Percentiles rank a stretch among this genome's conserved stretches.
phyloP scores from a whole-genome alignment of 163 green algal species.

The Prototheca stagnorum region DNA sequence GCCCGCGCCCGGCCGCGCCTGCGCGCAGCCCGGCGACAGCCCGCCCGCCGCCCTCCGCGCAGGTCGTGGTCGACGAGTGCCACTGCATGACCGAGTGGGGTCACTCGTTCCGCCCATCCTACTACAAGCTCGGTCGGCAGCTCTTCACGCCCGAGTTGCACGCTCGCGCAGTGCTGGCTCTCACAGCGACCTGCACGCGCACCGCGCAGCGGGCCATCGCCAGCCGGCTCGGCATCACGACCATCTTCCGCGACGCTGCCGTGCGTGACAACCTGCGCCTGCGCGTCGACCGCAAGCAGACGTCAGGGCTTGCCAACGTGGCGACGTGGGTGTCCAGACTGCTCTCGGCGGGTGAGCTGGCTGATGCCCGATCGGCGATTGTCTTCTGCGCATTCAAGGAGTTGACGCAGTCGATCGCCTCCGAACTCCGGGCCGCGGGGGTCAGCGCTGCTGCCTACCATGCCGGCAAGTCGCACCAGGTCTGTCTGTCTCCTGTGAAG shows the following conservation, averaged over 20 bases:
- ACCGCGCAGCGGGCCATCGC: slow-evolving; percentile 35
- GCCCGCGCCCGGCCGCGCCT: too few relatives aligned
- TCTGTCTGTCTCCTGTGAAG: too few relatives aligned
- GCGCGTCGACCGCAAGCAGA: slow-evolving; percentile 16
- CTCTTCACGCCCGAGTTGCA: slow-evolving; percentile 17
- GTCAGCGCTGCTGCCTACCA: slow-evolving; percentile 51
- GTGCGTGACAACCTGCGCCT: slow-evolving; percentile 57
- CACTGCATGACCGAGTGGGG: slow-evolving; percentile 95
- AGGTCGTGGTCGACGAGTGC: slow-evolving; percentile 83
- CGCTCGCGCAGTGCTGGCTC: slow-evolving; percentile 41
- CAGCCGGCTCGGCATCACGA: slow-evolving; percentile 29
- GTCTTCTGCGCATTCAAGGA: slow-evolving; percentile 55
- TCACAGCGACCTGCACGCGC: slow-evolving; percentile 70
- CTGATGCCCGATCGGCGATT: slow-evolving; percentile 22
- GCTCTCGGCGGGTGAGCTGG: slow-evolving; percentile 20
- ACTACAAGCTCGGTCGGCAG: slow-evolving; percentile 58
- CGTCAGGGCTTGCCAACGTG: not conserved
- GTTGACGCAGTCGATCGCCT: slow-evolving; percentile 43
- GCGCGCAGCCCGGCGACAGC: too few relatives aligned
- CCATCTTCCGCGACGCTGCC: slow-evolving; percentile 32
- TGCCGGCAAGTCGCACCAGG: slow-evolving; percentile 34
- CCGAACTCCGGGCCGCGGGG: slow-evolving; percentile 28
- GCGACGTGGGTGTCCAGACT: slow-evolving; percentile 4
- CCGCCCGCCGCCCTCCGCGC: too few relatives aligned
- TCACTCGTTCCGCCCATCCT: slow-evolving; percentile 88